A percentile compares a stretch with the other conserved stretches of the same genome.
Conservation (phyloP, 331 rosid genomes). For the Quercus lobata region DNA sequence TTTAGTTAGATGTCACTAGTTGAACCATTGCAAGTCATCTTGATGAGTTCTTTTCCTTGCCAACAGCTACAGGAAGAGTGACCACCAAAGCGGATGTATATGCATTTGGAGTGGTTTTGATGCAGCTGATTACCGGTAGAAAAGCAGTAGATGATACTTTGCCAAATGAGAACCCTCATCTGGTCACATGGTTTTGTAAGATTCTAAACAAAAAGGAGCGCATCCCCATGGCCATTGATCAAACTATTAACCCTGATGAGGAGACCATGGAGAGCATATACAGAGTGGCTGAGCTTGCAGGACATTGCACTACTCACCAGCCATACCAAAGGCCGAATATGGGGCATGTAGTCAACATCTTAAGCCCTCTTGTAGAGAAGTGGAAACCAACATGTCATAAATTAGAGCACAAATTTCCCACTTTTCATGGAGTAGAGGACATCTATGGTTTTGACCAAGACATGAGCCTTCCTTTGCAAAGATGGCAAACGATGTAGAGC, state of each 20-base stretch:
- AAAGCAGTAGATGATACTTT: slow-evolving; percentile 58
- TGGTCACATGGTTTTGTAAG: slow-evolving; percentile 72
- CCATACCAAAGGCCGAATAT: slow-evolving; percentile 75
- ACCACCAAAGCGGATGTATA: slow-evolving; percentile 77
- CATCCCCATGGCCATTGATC: slow-evolving; percentile 64
- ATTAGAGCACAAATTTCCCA: neutral
- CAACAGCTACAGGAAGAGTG: slow-evolving; percentile 67
- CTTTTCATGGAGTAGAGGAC: slow-evolving; percentile 38
- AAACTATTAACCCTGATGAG: slow-evolving; percentile 52
- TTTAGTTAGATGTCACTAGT: too few relatives aligned
- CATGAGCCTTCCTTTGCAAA: slow-evolving; percentile 64
- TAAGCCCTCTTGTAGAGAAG: slow-evolving; percentile 60
- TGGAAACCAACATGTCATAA: slow-evolving; percentile 63
- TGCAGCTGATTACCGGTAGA: slow-evolving; percentile 62
- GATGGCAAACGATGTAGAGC: slow-evolving; percentile 50
- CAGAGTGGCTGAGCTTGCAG: slow-evolving; percentile 70
- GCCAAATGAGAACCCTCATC: slow-evolving; percentile 63
- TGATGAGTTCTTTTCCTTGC: neutral
- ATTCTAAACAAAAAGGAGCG: slow-evolving; percentile 61
- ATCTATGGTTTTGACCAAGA: slow-evolving; percentile 49
- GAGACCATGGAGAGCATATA: slow-evolving; percentile 73
- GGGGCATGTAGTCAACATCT: slow-evolving; percentile 68
- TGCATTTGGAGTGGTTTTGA: slow-evolving; percentile 69
- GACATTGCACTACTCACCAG: slow-evolving; percentile 64
- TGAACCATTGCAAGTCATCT: too few relatives aligned